These are phyloP conservation scores for Cytospora piceicola DNA, from an alignment of 2,329 filamentous ascomycete genomes.

Conservation along the genomic window DNA sequence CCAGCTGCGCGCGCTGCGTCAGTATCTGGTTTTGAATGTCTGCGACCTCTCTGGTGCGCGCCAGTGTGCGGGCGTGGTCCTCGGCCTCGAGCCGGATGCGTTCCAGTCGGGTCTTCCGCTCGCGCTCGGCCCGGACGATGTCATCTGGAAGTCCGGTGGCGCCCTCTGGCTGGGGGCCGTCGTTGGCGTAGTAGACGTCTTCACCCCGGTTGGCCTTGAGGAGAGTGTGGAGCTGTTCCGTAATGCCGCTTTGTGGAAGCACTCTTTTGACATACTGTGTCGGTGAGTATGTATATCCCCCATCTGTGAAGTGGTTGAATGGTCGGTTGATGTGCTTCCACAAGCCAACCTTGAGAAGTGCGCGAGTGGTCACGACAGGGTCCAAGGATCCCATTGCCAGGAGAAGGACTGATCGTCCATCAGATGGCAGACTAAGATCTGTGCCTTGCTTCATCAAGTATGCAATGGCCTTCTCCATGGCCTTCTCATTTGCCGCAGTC, in stretches of 20 bases:
- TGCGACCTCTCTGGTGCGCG: slow-evolving; percentile 56
- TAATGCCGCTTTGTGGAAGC: slow-evolving; percentile 44
- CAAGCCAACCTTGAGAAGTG: slow-evolving; percentile 64
- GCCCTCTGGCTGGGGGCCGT: slow-evolving; percentile 57
- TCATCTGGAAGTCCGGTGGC: slow-evolving; percentile 57
- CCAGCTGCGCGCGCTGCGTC: slow-evolving; percentile 53
- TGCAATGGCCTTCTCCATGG: slow-evolving; percentile 60
- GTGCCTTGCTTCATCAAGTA: slow-evolving; percentile 61
- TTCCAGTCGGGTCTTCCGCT: slow-evolving; percentile 50
- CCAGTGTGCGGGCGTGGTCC: slow-evolving; percentile 53
- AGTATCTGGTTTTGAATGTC: slow-evolving; percentile 55
- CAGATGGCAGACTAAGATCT: slow-evolving; percentile 58
- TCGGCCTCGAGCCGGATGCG: slow-evolving; percentile 52
- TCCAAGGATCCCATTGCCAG: slow-evolving; percentile 63
- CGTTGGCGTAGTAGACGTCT: slow-evolving; percentile 59
- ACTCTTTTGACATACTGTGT: slow-evolving; percentile 63
- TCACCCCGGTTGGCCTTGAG: slow-evolving; percentile 56
- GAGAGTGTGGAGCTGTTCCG: slow-evolving; percentile 49
- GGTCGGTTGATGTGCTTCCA: slow-evolving; percentile 68
- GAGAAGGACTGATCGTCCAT: slow-evolving; percentile 62
- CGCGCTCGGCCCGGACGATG: slow-evolving; percentile 53
- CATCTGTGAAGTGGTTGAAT: slow-evolving; percentile 58
- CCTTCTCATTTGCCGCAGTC: slow-evolving; percentile 52
- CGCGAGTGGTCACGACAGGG: slow-evolving; percentile 57
- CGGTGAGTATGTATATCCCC: slow-evolving; percentile 63